A percentile compares a stretch with the other conserved stretches of the same genome.
These are phyloP conservation scores for Colletotrichum simmondsii DNA, from an alignment of 2,329 filamentous ascomycete species.

Conservation along the genomic window DNA sequence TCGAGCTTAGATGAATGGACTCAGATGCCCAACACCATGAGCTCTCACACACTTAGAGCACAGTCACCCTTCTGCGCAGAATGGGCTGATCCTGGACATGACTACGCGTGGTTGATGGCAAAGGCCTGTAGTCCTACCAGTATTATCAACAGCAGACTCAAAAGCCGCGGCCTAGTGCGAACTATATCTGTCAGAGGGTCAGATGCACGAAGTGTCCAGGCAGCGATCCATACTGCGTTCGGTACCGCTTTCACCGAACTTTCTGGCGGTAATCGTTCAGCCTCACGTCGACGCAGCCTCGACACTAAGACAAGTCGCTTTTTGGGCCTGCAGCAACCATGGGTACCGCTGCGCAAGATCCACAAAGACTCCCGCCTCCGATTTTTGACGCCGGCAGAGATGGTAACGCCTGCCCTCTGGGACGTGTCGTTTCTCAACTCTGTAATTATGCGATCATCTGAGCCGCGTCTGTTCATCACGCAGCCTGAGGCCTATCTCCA, in stretches of 20 bases:
- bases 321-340: constrained; percentile 72
- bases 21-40: constrained; percentile 61
- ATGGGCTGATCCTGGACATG: constrained; percentile 57
- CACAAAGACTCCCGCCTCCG: constrained; percentile 78
- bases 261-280: constrained; percentile 15
- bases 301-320: constrained; percentile 55
- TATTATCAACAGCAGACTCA: constrained; percentile 75
- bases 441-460: constrained; percentile 77
- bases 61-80: constrained; percentile 60
- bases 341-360: constrained; percentile 82
- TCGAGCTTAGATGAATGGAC: constrained; percentile 63
- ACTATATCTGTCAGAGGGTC: constrained; percentile 69
- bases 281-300: constrained; percentile 34
- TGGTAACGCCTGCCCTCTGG: constrained; percentile 79
- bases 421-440: constrained; percentile 76
- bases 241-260: constrained; percentile 62
- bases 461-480: constrained; percentile 79
- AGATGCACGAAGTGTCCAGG: constrained; percentile 75
- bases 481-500: constrained; percentile 81
- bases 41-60: constrained; percentile 55
- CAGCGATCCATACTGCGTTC: constrained; percentile 72
- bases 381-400: constrained; percentile 77
- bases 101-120: constrained; percentile 73
- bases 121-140: constrained; percentile 74
- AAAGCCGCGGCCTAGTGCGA: constrained; percentile 77